phyloP scores from a whole-genome alignment of 2,329 filamentous ascomycete species.

The Nectriaceae sp. region DNA sequence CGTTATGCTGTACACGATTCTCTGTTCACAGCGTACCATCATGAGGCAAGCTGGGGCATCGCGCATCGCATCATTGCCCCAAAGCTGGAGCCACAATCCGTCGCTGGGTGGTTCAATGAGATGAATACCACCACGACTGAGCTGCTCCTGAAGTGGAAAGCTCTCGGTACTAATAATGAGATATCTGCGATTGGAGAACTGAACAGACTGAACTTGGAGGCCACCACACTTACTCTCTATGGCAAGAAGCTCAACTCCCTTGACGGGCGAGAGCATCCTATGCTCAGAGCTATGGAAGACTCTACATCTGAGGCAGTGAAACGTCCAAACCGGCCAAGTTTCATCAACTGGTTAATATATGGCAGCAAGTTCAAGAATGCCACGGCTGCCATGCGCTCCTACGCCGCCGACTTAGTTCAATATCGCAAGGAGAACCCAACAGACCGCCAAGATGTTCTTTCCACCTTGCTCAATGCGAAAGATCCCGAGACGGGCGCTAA shows the following conservation, averaged over 20 bases:
- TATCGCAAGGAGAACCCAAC: conserved; percentile 54
- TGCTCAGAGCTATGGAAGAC: conserved; percentile 56
- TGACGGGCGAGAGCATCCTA: conserved; percentile 46
- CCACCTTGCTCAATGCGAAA: conserved; percentile 57
- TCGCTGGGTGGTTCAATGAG: conserved; percentile 44
- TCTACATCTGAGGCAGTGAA: conserved; percentile 58
- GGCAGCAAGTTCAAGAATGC: conserved; percentile 54
- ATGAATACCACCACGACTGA: conserved; percentile 52
- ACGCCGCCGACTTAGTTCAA: conserved; percentile 58
- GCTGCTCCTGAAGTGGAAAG: conserved; percentile 52
- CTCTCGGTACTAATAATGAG: conserved; percentile 36
- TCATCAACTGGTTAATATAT: conserved; percentile 56
- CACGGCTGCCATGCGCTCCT: conserved; percentile 56
- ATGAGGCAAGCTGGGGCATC: conserved; percentile 51
- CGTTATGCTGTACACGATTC: conserved; percentile 50
- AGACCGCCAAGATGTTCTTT: conserved; percentile 61
- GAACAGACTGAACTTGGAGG: conserved; percentile 55
- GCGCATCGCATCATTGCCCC: conserved; percentile 56
- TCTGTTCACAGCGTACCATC: conserved; percentile 54
- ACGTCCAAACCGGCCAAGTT: conserved; percentile 51
- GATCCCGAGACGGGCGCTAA: conserved; percentile 63
- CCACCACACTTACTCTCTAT: conserved; percentile 51
- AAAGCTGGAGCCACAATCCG: conserved; percentile 35
- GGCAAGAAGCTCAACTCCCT: conserved; percentile 52
- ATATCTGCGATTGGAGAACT: conserved; percentile 52